Evolutionary conservation across 2,329 filamentous ascomycete genomes (phyloP).

Genomic region (Penicillium occitanis): DNA sequence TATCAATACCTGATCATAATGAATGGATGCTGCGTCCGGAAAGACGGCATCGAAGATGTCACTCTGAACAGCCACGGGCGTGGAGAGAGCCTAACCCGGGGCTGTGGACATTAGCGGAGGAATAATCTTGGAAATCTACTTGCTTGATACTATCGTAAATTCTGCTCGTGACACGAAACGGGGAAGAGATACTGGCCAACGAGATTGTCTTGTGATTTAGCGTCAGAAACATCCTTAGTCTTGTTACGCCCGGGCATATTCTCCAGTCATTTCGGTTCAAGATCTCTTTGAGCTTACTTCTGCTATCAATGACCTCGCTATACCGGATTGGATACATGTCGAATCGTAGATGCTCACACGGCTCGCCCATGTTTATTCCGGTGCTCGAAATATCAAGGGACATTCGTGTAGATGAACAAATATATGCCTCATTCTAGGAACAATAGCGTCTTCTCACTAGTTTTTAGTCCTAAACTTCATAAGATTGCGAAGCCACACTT

Average conservation of each 20-base stretch:
- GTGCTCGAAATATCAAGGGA: background rate
- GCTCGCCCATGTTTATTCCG: background rate
- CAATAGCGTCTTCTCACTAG: background rate
- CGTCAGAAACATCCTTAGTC: background rate
- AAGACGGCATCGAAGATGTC: conserved; percentile 36
- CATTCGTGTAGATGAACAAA: background rate
- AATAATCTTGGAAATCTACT: conserved; percentile 19
- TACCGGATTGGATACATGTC: background rate
- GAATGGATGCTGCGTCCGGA: conserved; percentile 23
- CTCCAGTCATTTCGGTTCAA: background rate
- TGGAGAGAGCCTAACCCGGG: conserved; percentile 39
- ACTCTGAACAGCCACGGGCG: conserved; percentile 40
- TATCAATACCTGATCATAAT: background rate
- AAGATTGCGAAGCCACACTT: background rate
- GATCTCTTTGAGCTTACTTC: background rate
- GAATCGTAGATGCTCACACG: background rate
- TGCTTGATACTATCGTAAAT: background rate
- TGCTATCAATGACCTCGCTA: background rate
- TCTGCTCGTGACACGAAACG: background rate
- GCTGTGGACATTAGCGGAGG: conserved; percentile 39
- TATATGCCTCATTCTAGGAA: background rate
- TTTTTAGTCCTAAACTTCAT: background rate
- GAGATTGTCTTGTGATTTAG: background rate
- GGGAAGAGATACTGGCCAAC: background rate
- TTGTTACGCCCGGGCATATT: background rate